Percentiles rank a stretch among this genome's conserved stretches.
Evolutionary conservation across 805 yeast genomes (phyloP).

Genomic region (Pichia paraexigua): DNA sequence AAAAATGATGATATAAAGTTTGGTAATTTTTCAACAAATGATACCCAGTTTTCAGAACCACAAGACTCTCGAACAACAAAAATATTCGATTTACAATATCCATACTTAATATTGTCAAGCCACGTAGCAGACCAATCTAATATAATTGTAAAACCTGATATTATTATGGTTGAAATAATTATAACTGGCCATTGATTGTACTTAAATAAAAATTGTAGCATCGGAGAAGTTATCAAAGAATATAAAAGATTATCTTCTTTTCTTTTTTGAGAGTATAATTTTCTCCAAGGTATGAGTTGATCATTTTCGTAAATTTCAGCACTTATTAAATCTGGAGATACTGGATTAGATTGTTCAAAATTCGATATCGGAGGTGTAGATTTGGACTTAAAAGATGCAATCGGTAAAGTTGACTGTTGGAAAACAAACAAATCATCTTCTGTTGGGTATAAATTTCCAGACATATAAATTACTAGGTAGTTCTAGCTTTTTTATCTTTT

Average conservation of each 20-base stretch:
- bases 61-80: slow-evolving; percentile 28
- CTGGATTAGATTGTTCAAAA: neutral
- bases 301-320: neutral
- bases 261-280: slow-evolving; percentile 1
- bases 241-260: slow-evolving; percentile 1
- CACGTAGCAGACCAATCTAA: slow-evolving; percentile 43
- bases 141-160: slow-evolving; percentile 42
- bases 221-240: slow-evolving; percentile 1
- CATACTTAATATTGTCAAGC: slow-evolving; percentile 46
- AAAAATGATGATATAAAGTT: neutral
- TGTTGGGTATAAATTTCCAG: slow-evolving; percentile 3
- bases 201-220: neutral
- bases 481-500: neutral
- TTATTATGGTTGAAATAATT: slow-evolving; percentile 34
- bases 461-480: neutral
- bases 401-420: neutral
- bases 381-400: neutral
- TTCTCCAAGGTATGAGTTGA: slow-evolving; percentile 6
- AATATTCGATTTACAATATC: slow-evolving; percentile 35
- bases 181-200: slow-evolving; percentile 39
- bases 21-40: slow-evolving; percentile 27
- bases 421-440: slow-evolving; percentile 5
- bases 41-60: slow-evolving; percentile 20
- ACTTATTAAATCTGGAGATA: neutral
- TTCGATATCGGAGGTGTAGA: no score